Evolutionary conservation across 768 basidiomycete genomes (phyloP).

Genomic region (Termitomyces sp.): DNA sequence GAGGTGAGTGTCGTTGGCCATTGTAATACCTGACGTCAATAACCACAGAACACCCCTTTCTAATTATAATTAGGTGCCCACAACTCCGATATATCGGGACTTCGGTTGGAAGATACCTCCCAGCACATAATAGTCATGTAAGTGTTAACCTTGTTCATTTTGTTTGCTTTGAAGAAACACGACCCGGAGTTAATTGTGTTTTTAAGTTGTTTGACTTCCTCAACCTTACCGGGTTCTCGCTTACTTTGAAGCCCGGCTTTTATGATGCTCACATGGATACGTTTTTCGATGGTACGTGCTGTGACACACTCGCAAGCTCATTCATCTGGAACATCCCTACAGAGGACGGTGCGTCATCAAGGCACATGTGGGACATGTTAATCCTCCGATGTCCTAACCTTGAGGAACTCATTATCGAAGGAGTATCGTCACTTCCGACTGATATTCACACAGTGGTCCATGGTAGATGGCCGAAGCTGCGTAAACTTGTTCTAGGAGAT

Average conservation of each 20-base stretch:
- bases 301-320: background rate
- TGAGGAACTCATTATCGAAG: slow-evolving; percentile 56
- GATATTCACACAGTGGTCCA: slow-evolving; percentile 50
- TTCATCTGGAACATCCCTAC: background rate
- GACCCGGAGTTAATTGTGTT: background rate
- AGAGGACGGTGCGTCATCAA: slow-evolving; percentile 49
- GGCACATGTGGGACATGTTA: slow-evolving; percentile 68
- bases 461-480: slow-evolving; percentile 65
- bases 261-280: slow-evolving; percentile 56
- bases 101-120: slow-evolving; percentile 56
- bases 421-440: slow-evolving; percentile 45
- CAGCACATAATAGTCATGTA: slow-evolving; percentile 57
- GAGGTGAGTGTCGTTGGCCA: slow-evolving; percentile 36
- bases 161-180: background rate
- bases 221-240: slow-evolving; percentile 55
- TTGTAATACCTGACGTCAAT: background rate
- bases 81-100: slow-evolving; percentile 57
- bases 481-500: slow-evolving; percentile 57
- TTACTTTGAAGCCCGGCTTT: slow-evolving; percentile 56
- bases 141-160: slow-evolving; percentile 17
- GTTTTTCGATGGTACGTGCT: slow-evolving; percentile 46
- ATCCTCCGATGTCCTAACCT: slow-evolving; percentile 58
- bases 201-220: slow-evolving; percentile 64
- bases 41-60: background rate
- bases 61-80: slow-evolving; percentile 45